Base-by-base conservation (phyloP, 1,284 basidiomycete genomes). In the Sporisorium exsertum region DNA sequence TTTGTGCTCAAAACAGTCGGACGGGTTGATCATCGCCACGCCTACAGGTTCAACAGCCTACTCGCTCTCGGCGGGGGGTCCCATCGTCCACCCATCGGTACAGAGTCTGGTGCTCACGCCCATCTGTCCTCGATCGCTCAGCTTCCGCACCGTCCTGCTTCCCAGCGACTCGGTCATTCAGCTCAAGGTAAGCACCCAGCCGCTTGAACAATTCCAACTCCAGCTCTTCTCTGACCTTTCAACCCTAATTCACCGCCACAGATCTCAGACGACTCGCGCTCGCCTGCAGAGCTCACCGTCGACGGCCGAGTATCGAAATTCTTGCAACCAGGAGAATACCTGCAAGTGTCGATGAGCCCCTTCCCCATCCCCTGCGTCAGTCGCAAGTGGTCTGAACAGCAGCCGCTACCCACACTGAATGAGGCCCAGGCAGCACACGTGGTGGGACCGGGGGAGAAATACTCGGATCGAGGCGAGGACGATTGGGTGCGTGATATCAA, bases 401-500 rank as follows among this genome's bases (percentile, higher is more conserved):
- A 49, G 22, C 22, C n/a, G 1, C 29, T 58, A 3, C 51, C 65
- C 5, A 24, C 47, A 2, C n/a, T 35, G 22, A n/a, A 15, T 13
- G 37, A 40, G 37, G 37, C 37, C 9, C 42, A 33, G 29, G n/a
- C 42, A 46, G 27, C 37, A 5, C 37, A 43, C 27, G 32, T 51
- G 16, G 63, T 58, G 10, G 57, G n/a, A 10, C 42, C 68, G 13
- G 66, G 70, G n/a, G 78, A 75, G n/a, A 67, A 65, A 22, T 63
- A 59, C 53, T 68, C 65, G 47, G 66, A 87, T 77, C 90, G 92
- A 0, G 92, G 93, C 8, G 92, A 92, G 79, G 93, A 94, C 78
- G 93, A 94, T 80, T 98, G 95, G 95, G 94, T 97, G 24, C 88
- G 93, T 68, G 96, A 98, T 85, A 97, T 98, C 87, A 97, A 97